Conservation (phyloP, 495 filamentous ascomycete species). For the Penicillium malachiteum region DNA sequence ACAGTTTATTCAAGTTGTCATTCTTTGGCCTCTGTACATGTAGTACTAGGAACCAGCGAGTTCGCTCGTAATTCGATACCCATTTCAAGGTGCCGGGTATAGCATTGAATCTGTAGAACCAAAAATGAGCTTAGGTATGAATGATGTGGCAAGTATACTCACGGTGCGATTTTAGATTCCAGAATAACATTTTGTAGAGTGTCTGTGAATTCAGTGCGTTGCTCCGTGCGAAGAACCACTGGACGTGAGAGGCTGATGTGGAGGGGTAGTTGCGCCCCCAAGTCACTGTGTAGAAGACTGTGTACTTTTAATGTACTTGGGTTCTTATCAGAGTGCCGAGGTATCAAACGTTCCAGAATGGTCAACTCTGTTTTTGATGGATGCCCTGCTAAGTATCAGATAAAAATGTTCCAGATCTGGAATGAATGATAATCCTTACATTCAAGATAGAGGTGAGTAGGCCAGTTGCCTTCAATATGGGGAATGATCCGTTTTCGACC, state of each 20-base stretch:
- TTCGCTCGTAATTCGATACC: slow-evolving; percentile 71
- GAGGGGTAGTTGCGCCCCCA: slow-evolving; percentile 75
- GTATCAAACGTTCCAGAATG: slow-evolving; percentile 53
- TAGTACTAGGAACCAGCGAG: slow-evolving; percentile 85
- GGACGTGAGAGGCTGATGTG: slow-evolving; percentile 88
- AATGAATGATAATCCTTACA: slow-evolving; percentile 54
- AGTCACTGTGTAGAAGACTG: slow-evolving; percentile 69
- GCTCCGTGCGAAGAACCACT: slow-evolving; percentile 61
- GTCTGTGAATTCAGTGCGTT: slow-evolving; percentile 62
- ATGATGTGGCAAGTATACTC: slow-evolving; percentile 16
- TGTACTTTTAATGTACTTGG: slow-evolving; percentile 28
- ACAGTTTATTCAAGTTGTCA: slow-evolving; percentile 60
- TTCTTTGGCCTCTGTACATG: slow-evolving; percentile 47
- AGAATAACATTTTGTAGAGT: slow-evolving; percentile 32
- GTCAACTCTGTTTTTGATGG: slow-evolving; percentile 57
- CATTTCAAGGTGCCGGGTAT: slow-evolving; percentile 53
- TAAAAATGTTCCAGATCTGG: background rate
- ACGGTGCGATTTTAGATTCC: slow-evolving; percentile 46
- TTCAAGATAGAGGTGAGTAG: slow-evolving; percentile 88
- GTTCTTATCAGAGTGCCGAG: background rate
- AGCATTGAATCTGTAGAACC: slow-evolving; percentile 49
- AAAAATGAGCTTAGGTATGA: background rate
- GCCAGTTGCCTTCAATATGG: slow-evolving; percentile 89
- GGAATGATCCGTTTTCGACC: slow-evolving; percentile 79
- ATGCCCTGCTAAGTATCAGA: slow-evolving; percentile 60